Evolutionary conservation across 106 monocot genomes (phyloP), one percentile per base, ranked within the genome.

Genomic region (Dendrobium catenatum): DNA sequence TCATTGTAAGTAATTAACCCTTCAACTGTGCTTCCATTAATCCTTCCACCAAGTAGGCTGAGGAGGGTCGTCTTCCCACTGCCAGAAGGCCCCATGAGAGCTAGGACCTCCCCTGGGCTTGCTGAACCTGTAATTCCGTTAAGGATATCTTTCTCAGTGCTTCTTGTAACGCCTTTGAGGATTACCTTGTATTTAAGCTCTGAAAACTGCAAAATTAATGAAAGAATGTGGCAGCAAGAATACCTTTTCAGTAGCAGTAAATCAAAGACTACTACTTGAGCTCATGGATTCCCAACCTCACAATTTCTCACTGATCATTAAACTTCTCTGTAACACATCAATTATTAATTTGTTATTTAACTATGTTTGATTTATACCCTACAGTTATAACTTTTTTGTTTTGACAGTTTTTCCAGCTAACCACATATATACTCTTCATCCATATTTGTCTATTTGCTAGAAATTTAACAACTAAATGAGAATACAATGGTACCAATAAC

Each of bases 1-100:
- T 93, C 93, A 67, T 95, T 95, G 83, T 93, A 95, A 44, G 91
- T 86, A 80, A 95, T 83, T 75, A 86, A 83, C 51, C 95, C 95
- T 78, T 86, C 82, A 49, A 83, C 26, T 3, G 74, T 78, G 55
- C 77, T 83, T 76, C 83, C 76, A 43, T 46, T 80, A 11, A 85
- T 85, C 72, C 93, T 91, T 80, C 95, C 93, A 13, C 93, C 56
- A 24, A 73, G 75, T 3, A 41, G 17, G 24, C 79, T 79, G 16
- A 83, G 86, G 9, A 86, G 83, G 0, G 86, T 80, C 0, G 86
- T 82, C 54, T 86, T 86, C 10, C 86, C 86, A 27, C 86, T 82
- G n/a, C 86, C 86, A 9, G 86, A 83, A 0, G 86, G 86, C 2
- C 83, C 83, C 83, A 86, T 83, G 76, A 86, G 76, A 37, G 76